phyloP scores from a whole-genome alignment of 1,284 basidiomycete genomes.

The Pseudozyma pruni region DNA sequence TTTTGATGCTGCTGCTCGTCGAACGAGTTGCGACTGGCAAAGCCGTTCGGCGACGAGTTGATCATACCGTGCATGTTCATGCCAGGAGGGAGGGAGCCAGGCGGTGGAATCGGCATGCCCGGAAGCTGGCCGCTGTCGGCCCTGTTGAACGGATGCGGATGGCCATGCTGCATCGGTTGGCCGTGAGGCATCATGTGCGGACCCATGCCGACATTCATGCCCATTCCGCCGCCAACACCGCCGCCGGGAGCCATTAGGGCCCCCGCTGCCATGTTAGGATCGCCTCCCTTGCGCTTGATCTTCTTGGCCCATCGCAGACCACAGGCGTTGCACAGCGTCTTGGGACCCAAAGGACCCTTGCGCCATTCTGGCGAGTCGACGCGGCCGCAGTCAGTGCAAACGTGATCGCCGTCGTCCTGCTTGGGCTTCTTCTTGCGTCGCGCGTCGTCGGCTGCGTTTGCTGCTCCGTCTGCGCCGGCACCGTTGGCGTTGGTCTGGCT shows the following conservation, averaged over 20 bases:
- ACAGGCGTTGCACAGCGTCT: conserved; percentile 64
- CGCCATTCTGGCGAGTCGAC: conserved; percentile 66
- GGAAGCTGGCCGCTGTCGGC: conserved; percentile 39
- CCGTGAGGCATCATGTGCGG: conserved; percentile 34
- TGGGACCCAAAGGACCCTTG: conserved; percentile 63
- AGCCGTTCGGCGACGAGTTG: conserved; percentile 27
- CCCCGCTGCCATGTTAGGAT: conserved; percentile 42
- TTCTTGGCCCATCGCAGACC: conserved; percentile 66
- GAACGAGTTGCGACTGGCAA: conserved; percentile 30
- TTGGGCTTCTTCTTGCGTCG: conserved; percentile 56
- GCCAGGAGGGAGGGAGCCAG: conserved; percentile 25
- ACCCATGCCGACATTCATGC: conserved; percentile 28
- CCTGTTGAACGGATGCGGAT: conserved; percentile 40
- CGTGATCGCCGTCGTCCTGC: conserved; percentile 60
- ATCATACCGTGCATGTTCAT: conserved; percentile 42
- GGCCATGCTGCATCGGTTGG: conserved; percentile 24
- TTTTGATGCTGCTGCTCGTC: conserved; percentile 31
- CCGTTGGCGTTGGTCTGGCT: conserved; percentile 8
- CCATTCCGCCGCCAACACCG: conserved; percentile 9
- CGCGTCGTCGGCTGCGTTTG: conserved; percentile 28
- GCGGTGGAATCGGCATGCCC: conserved; percentile 35
- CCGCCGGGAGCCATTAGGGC: conserved; percentile 31
- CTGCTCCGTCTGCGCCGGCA: conserved; percentile 12
- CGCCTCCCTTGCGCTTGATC: conserved; percentile 62
- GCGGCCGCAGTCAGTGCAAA: conserved; percentile 64